phyloP scores from a whole-genome alignment of 2,329 filamentous ascomycete genomes.

The Sclerotiophoma versabilis region DNA sequence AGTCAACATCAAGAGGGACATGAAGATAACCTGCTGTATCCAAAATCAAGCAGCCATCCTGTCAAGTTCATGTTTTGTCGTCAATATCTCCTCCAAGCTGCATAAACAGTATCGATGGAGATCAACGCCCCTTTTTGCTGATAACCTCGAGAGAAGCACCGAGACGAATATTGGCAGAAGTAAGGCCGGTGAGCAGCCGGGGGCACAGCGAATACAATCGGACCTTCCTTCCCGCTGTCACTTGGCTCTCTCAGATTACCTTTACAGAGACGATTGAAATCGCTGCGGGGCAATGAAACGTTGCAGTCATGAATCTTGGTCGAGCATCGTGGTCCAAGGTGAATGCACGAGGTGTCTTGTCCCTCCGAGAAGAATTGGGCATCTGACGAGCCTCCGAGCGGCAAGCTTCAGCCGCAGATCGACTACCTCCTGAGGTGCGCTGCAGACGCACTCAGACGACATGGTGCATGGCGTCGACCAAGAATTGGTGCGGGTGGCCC shows the following conservation, averaged over 20 bases:
- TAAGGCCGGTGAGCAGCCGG: constrained; percentile 9
- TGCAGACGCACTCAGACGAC: neutral
- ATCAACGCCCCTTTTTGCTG: constrained; percentile 1
- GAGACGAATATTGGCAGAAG: constrained; percentile 1
- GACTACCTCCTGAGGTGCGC: neutral
- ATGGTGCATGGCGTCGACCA: neutral
- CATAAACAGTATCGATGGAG: neutral
- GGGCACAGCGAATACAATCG: constrained; percentile 1
- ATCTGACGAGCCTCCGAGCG: neutral
- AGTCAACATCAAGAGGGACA: neutral
- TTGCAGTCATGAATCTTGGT: neutral
- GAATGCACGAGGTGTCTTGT: too few species aligned
- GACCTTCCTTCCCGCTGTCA: constrained; percentile 4
- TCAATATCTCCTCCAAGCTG: neutral
- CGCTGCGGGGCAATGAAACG: neutral
- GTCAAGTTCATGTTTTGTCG: too few species aligned
- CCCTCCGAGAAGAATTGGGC: too few species aligned
- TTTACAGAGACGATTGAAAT: neutral
- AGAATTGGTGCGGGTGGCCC: neutral
- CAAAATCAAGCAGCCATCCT: too few species aligned
- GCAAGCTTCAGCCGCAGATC: neutral
- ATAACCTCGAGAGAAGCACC: neutral
- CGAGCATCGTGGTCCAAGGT: too few species aligned
- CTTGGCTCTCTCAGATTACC: neutral
- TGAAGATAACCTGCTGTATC: too few species aligned